Percentiles rank a stretch among this genome's conserved stretches.
Evolutionary conservation across 345 rosid species (phyloP).

Genomic region (Zanthoxylum bungeanum): DNA sequence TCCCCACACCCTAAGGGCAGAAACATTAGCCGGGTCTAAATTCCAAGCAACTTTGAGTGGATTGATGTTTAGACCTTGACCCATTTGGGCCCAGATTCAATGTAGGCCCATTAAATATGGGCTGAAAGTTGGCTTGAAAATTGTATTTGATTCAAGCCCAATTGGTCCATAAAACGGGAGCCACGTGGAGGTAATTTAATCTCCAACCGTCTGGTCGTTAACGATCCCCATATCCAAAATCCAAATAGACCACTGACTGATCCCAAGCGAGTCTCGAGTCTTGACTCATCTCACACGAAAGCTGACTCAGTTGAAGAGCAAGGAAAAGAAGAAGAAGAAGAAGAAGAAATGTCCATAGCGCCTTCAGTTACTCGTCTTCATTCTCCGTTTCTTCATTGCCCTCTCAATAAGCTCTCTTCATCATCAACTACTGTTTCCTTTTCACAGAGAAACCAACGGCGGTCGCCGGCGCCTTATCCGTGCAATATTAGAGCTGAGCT

Average conservation of each 20-base stretch:
- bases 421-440: conserved; percentile 18
- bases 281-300: not conserved
- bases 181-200: not conserved
- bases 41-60: too few species aligned
- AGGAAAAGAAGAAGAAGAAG: not conserved
- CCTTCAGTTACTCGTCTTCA: conserved; percentile 51
- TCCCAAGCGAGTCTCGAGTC: not conserved
- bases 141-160: not conserved
- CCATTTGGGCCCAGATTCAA: not conserved
- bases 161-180: not conserved
- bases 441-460: conserved; percentile 34
- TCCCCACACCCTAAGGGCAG: too few species aligned
- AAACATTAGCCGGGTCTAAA: too few species aligned
- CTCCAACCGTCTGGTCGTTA: not conserved
- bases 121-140: not conserved
- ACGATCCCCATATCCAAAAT: conserved; percentile 13
- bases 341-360: conserved; percentile 40
- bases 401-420: conserved; percentile 32
- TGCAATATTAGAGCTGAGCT: conserved; percentile 73
- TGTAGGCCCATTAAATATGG: not conserved
- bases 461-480: conserved; percentile 42
- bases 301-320: not conserved
- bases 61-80: not conserved
- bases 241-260: not conserved
- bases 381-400: conserved; percentile 52